Base-by-base conservation (phyloP, 192 early-diverging fungal genomes). In the Coemansia sp. region DNA sequence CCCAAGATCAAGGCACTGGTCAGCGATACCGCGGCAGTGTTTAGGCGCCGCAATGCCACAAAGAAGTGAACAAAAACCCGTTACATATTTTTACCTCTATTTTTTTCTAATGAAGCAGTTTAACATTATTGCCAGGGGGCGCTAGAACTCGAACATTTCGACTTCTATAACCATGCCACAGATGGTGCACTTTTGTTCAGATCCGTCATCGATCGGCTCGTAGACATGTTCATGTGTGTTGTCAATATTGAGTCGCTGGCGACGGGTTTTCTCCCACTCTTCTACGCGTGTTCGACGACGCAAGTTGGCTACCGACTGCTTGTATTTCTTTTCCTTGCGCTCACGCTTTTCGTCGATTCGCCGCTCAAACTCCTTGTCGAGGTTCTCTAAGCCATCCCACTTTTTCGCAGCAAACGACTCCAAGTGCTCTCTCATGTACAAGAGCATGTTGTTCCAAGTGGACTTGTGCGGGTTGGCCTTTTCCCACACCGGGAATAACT, bases 371-470 rank as follows among this genome's bases (percentile, higher is more conserved):
- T 97, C 96, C 27, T 80, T 69, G 80, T 99, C 98, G 25, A 99
- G 80, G 5, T 76, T 88, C 63, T 97, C 93, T 14, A 90, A 78
- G 9, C 89, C 82, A 17, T 93, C 94, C 95, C 96, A 99, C 72
- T 98, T 98, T 46, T 93, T 87, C 61, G 92, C 87, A 7, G 96
- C 96, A 85, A 94, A 99, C n/a, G 72, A 82, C 74, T 99, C 98
- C 5, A 98, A 89, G 73, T 94, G 91, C 64, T 84, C 82, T 15
- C 95, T 86, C 19, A 97, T 82, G 65, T 94, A 99, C 19, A 99
- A 80, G 75, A 95, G 88, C 97, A 99, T 99, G 80, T 95, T 95
- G 82, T 94, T 94, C 89, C 94, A 99, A 2, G 94, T 95, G 0
- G 92, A 87, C 68, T 97, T 98, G 69, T 92, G 93, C 29, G 97